phyloP scores from a whole-genome alignment of 306 rosid genomes.

The Neltuma alba region DNA sequence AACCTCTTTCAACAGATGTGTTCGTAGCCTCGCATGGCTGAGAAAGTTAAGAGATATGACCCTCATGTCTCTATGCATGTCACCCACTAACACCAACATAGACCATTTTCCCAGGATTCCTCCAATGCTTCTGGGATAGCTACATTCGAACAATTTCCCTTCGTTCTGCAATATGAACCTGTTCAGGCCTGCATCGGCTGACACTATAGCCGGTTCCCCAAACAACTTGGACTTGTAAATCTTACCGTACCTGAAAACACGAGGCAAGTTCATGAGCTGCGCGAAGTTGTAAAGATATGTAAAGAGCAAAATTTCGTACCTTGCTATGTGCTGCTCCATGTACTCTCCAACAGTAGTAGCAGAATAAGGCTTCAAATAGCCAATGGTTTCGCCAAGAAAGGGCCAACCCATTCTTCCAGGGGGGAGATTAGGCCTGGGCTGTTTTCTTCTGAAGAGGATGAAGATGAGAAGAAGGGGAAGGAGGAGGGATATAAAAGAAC shows the following conservation, averaged over 20 bases:
- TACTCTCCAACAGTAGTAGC: slow-evolving; percentile 75
- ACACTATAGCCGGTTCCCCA: slow-evolving; percentile 71
- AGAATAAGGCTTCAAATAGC: slow-evolving; percentile 82
- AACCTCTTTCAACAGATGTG: slow-evolving; percentile 58
- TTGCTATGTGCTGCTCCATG: slow-evolving; percentile 86
- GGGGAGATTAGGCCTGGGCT: slow-evolving; percentile 72
- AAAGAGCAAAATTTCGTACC: slow-evolving; percentile 33
- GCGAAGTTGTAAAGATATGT: neutral
- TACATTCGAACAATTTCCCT: slow-evolving; percentile 83
- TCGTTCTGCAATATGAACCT: slow-evolving; percentile 81
- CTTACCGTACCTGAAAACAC: slow-evolving; percentile 58
- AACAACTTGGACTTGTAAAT: slow-evolving; percentile 70
- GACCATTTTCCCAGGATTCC: slow-evolving; percentile 98
- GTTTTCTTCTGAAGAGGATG: slow-evolving; percentile 61
- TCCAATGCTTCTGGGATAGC: slow-evolving; percentile 83
- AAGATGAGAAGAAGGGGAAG: slow-evolving; percentile 59
- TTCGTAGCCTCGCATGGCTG: slow-evolving; percentile 65
- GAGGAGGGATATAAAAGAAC: slow-evolving; percentile 60
- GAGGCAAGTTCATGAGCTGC: neutral
- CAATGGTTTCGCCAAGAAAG: slow-evolving; percentile 84
- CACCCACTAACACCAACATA: slow-evolving; percentile 84
- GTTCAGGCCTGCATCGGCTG: slow-evolving; percentile 76
- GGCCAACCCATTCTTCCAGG: slow-evolving; percentile 99
- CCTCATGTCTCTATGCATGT: slow-evolving; percentile 82
- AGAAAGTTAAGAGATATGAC: slow-evolving; percentile 64